These are phyloP conservation scores for Oxytropis ochrocephala DNA, from an alignment of 306 rosid genomes.

Conservation along the genomic window DNA sequence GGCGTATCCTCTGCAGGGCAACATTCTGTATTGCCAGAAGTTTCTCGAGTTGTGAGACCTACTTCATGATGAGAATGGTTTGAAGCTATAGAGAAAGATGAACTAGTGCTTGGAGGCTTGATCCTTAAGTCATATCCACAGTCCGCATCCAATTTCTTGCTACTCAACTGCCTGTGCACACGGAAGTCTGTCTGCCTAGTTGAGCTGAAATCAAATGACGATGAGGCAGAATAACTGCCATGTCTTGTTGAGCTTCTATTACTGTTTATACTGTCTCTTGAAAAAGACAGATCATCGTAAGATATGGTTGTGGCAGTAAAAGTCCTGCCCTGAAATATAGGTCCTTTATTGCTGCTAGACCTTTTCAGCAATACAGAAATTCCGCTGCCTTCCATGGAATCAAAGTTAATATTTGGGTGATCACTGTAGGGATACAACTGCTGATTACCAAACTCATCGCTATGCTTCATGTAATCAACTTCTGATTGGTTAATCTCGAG, in stretches of 20 bases:
- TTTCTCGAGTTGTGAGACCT: conserved; percentile 33
- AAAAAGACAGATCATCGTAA: conserved; percentile 49
- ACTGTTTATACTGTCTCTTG: conserved; percentile 60
- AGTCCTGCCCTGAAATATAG: conserved; percentile 55
- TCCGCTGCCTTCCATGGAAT: conserved; percentile 65
- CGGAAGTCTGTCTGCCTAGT: conserved; percentile 47
- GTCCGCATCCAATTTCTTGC: conserved; percentile 44
- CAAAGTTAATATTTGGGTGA: conserved; percentile 36
- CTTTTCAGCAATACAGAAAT: conserved; percentile 78
- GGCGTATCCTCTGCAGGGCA: conserved; percentile 27
- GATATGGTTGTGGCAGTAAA: conserved; percentile 59
- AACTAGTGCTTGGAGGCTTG: conserved; percentile 36
- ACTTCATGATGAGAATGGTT: conserved; percentile 32
- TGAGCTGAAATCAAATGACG: conserved; percentile 61
- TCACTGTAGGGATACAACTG: conserved; percentile 33
- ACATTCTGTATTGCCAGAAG: conserved; percentile 27
- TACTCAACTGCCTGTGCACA: conserved; percentile 56
- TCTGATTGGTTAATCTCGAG: conserved; percentile 31
- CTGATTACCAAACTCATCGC: conserved; percentile 33
- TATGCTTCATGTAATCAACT: conserved; percentile 24
- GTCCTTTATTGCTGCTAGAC: conserved; percentile 74
- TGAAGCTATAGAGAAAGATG: conserved; percentile 37
- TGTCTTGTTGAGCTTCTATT: conserved; percentile 72
- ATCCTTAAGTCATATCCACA: conserved; percentile 36
- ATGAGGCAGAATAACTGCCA: conserved; percentile 65